A percentile compares a stretch with the other conserved stretches of the same genome.
Evolutionary conservation across 441 rosid genomes (phyloP).

Genomic region (Brassica hybrid): DNA sequence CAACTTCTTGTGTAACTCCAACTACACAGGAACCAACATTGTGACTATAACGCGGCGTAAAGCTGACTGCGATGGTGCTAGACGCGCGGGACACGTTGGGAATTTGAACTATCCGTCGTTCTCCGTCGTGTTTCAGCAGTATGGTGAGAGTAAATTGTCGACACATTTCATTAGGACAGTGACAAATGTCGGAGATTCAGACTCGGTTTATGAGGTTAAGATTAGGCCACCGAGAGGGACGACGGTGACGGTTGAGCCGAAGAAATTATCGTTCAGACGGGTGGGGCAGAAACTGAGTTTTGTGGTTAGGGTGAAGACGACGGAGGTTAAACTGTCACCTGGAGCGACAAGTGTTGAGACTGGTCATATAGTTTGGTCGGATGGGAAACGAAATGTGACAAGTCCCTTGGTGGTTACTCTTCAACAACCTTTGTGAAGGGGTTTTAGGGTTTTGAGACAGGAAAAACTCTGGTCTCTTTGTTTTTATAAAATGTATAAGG

Average conservation of each 20-base stretch:
- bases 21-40: conserved; percentile 59
- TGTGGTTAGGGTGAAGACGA: conserved; percentile 57
- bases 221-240: conserved; percentile 55
- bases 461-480: conserved; percentile 33
- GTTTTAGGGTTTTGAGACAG: conserved; percentile 25
- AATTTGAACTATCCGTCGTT: conserved; percentile 70
- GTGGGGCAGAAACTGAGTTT: conserved; percentile 69
- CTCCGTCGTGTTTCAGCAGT: conserved; percentile 60
- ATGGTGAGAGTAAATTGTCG: conserved; percentile 62
- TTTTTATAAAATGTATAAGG: background rate
- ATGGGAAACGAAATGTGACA: conserved; percentile 64
- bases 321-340: conserved; percentile 54
- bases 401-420: conserved; percentile 76
- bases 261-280: conserved; percentile 59
- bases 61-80: conserved; percentile 67
- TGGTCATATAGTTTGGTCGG: conserved; percentile 66
- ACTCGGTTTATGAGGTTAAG: conserved; percentile 53
- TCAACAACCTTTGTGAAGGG: conserved; percentile 82
- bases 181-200: conserved; percentile 65
- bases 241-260: conserved; percentile 57
- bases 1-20: conserved; percentile 73
- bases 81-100: conserved; percentile 66
- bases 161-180: conserved; percentile 67
- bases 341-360: conserved; percentile 56
- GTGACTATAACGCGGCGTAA: conserved; percentile 53